These are phyloP conservation scores for Clavispora fructus DNA, from an alignment of 805 yeast species.

Conservation along the genomic window DNA sequence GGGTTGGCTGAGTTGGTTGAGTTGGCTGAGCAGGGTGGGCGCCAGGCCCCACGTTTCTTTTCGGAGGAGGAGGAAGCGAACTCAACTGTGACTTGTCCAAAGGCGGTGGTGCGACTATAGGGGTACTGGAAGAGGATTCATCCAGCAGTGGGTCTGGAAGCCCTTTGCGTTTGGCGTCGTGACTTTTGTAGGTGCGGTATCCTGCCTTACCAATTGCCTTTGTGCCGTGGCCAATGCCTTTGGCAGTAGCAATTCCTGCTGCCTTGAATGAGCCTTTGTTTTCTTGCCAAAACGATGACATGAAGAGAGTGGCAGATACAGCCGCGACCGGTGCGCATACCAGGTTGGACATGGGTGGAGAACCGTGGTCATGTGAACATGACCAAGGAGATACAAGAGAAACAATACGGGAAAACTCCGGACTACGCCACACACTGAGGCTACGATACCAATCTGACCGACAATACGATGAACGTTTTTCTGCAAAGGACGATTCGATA, in stretches of 20 bases:
- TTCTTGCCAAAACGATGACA: conserved; percentile 41
- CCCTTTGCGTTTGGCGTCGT: conserved; percentile 25
- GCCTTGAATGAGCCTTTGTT: conserved; percentile 48
- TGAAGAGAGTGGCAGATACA: background rate
- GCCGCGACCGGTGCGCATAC: background rate
- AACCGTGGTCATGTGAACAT: too few relatives aligned
- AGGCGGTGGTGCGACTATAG: conserved; percentile 9
- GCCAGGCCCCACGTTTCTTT: conserved; percentile 27
- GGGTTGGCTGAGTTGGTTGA: conserved; percentile 5
- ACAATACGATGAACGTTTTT: too few relatives aligned
- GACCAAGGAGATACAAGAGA: too few relatives aligned
- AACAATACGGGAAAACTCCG: too few relatives aligned
- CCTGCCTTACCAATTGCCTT: conserved; percentile 35
- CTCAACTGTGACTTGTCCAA: conserved; percentile 21
- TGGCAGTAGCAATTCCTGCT: conserved; percentile 44
- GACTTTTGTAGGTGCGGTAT: conserved; percentile 43
- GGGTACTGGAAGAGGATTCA: background rate
- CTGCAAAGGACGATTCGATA: too few relatives aligned
- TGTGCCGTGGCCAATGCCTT: conserved; percentile 3
- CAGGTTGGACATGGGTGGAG: too few relatives aligned
- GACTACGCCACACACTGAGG: too few relatives aligned
- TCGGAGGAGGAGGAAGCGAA: conserved; percentile 43
- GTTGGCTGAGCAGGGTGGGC: conserved; percentile 1
- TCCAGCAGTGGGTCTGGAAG: background rate
- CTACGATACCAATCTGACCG: too few relatives aligned